phyloP scores from a whole-genome alignment of 2,329 filamentous ascomycete species.

The Corinectria fuckeliana region DNA sequence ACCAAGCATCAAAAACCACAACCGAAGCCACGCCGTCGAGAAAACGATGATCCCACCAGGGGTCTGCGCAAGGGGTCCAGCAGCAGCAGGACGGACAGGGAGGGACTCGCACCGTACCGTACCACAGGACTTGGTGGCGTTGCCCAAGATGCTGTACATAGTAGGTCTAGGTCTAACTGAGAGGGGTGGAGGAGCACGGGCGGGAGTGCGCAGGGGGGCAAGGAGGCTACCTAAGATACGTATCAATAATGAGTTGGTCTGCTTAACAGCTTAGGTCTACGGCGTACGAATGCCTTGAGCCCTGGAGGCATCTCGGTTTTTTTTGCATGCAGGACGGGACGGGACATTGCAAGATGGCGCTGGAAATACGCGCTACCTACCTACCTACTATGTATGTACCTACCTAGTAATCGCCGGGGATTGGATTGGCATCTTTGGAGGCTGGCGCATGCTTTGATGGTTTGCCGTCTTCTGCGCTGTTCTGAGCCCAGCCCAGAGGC shows the following conservation, averaged over 20 bases:
- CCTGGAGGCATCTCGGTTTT: too few species aligned
- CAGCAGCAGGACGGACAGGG: not conserved
- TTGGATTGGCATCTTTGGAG: not conserved
- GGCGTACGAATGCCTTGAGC: not conserved
- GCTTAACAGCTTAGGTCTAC: too few species aligned
- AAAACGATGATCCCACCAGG: conserved; percentile 18
- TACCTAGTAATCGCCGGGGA: not conserved
- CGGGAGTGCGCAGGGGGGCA: not conserved
- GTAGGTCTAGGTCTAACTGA: not conserved
- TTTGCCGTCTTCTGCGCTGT: not conserved
- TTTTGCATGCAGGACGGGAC: too few species aligned
- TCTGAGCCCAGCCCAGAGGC: not conserved
- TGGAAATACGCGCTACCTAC: too few species aligned
- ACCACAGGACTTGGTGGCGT: not conserved
- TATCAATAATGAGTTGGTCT: not conserved
- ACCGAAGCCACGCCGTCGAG: conserved; percentile 18
- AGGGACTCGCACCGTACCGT: not conserved
- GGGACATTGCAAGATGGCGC: too few species aligned
- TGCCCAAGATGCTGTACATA: not conserved
- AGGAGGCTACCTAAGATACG: not conserved
- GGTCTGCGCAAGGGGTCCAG: conserved; percentile 11
- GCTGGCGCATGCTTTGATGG: not conserved
- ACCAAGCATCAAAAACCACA: not conserved
- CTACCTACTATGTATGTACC: too few species aligned
- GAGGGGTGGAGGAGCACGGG: not conserved